Evolutionary conservation across 768 basidiomycete genomes (phyloP), one percentile per base, ranked within the genome.

Genomic region (Butyriboletus loyo): DNA sequence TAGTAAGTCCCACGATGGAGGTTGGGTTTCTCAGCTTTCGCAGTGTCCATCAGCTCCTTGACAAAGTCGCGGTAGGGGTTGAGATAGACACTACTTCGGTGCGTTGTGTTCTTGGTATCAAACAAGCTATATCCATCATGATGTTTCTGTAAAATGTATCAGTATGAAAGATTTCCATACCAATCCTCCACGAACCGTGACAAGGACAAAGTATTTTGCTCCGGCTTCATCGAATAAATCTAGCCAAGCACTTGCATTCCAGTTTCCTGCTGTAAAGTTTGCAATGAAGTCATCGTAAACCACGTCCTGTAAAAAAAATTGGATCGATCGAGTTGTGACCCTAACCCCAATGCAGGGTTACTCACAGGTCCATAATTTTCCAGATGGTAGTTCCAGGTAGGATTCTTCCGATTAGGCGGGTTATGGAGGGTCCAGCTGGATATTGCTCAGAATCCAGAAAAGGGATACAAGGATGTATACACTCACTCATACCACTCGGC

Each of bases 51-150:
- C 15, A 84, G 67, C 48, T 83, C 81, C 24, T 69, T 64, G 15
- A 83, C 55, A 30, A 83, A 73, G 60, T 84, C 79, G 9, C 78
- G 75, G 55, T 77, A 68, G 0, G 82, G 82, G 1, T 77, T 73
- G 15, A 82, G 71, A 42, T 77, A 56, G 8, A 79, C 72, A 22
- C 76, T 77, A 41, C 72, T 79, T 47, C 83, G 64, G 56, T 82
- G 68, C 0, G 79, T 79, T 4, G 81, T 79, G 46, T 80, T 72
- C 44, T 71, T 72, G 4, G 84, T 79, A 56, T 85, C 80, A 31
- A 84, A 85, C 2, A 84, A 59, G 1, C 71, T 71, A 52, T 77
- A 83, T 1, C 84, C 84, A 49, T 85, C 84, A 50, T 85, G 83
- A 49, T 85, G 83, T 75, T 82, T 84, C 76, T 80, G 58, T 14